Conservation (phyloP, 257 asterid genomes). For the Jacaranda copaia region DNA sequence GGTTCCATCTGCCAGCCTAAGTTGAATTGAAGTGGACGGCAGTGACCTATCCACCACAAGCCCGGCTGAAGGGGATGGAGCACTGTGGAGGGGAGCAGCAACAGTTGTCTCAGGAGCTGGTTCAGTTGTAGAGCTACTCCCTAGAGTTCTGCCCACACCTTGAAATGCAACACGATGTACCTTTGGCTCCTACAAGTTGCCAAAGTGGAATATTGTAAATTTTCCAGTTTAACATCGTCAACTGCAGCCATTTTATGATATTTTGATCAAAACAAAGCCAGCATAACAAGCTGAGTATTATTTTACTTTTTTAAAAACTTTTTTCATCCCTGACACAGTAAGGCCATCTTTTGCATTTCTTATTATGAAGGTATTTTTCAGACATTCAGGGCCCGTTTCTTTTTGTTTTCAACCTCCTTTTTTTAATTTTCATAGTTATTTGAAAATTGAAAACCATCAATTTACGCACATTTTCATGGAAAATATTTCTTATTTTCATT, state of each 20-base stretch:
- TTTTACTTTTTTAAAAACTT: not conserved
- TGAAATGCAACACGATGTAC: conserved; percentile 60
- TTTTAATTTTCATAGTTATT: too few relatives aligned
- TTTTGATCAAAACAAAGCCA: not conserved
- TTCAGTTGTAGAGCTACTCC: conserved; percentile 60
- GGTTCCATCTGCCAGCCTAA: conserved; percentile 93
- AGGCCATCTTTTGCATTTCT: not conserved
- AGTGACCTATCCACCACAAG: conserved; percentile 70
- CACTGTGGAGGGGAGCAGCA: conserved; percentile 46
- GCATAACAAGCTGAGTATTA: not conserved
- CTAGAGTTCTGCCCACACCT: conserved; percentile 91
- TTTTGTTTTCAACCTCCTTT: too few relatives aligned
- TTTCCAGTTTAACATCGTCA: not conserved
- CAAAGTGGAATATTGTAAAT: not conserved
- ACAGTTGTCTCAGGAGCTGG: conserved; percentile 49
- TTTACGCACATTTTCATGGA: too few relatives aligned
- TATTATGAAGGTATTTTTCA: too few relatives aligned
- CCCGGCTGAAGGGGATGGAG: conserved; percentile 63
- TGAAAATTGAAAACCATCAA: too few relatives aligned
- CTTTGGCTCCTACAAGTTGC: conserved; percentile 74
- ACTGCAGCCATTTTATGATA: not conserved
- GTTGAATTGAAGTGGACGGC: conserved; percentile 92
- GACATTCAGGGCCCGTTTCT: too few relatives aligned
- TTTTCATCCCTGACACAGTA: not conserved
- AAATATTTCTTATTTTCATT: too few relatives aligned